phyloP scores from a whole-genome alignment of 306 rosid genomes.

The Quercus parvula region DNA sequence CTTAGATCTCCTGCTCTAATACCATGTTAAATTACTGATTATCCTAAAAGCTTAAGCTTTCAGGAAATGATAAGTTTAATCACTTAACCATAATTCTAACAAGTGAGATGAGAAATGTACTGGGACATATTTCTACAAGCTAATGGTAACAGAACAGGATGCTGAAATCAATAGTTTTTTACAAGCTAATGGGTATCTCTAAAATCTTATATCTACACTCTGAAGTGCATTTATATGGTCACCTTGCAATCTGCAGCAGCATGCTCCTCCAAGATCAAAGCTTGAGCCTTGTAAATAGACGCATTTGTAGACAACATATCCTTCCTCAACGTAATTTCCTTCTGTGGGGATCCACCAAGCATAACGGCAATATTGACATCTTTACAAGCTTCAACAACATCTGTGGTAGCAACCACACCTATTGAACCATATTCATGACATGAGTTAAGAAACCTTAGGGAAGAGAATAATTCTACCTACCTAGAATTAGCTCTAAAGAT shows the following conservation, averaged over 20 bases:
- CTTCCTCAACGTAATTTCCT: conserved; percentile 84
- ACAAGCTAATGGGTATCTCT: too few relatives aligned
- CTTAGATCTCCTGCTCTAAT: too few relatives aligned
- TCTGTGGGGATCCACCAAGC: conserved; percentile 71
- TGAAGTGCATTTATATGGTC: background rate
- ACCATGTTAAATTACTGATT: too few relatives aligned
- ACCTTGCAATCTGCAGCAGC: conserved; percentile 77
- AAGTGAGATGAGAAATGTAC: too few relatives aligned
- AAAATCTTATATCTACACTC: too few relatives aligned
- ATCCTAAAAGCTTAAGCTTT: too few relatives aligned
- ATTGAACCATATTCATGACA: background rate
- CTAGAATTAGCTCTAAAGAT: background rate
- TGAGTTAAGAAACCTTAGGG: background rate
- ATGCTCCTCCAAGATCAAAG: conserved; percentile 62
- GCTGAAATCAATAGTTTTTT: too few relatives aligned
- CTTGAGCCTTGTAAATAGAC: conserved; percentile 71
- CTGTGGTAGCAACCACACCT: conserved; percentile 70
- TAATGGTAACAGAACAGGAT: too few relatives aligned
- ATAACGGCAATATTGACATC: conserved; percentile 66
- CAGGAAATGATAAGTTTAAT: too few relatives aligned
- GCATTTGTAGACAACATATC: conserved; percentile 74
- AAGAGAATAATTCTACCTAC: background rate
- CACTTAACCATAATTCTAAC: too few relatives aligned
- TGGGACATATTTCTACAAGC: too few relatives aligned
- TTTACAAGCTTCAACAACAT: conserved; percentile 63